Conservation (phyloP, 148 eudicot genomes). For the Cornus suecica region DNA sequence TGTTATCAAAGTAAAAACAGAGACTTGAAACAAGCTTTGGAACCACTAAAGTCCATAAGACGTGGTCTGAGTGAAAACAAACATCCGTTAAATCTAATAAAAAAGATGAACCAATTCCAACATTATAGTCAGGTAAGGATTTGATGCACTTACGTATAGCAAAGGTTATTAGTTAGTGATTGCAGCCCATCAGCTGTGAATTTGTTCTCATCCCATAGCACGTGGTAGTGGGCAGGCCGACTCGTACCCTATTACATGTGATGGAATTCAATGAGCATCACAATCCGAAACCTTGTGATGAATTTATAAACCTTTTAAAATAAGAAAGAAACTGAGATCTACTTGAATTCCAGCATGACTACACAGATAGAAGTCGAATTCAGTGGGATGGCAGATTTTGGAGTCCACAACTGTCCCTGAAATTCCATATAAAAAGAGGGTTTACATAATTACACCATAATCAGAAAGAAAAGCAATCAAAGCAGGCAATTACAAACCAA, state of each 20-base stretch:
- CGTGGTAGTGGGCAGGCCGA: conserved; percentile 82
- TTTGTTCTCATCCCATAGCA: conserved; percentile 77
- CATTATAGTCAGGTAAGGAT: neutral
- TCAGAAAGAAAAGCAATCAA: neutral
- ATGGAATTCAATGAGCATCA: neutral
- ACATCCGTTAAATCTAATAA: neutral
- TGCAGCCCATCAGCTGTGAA: conserved; percentile 69
- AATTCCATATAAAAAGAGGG: neutral
- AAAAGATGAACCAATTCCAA: neutral
- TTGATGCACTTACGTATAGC: conserved; percentile 54
- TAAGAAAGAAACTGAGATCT: neutral
- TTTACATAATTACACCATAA: neutral
- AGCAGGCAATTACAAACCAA: neutral
- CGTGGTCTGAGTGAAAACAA: neutral
- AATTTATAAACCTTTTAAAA: neutral
- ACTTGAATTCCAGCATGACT: conserved; percentile 98
- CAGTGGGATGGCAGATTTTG: conserved; percentile 93
- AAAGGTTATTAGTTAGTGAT: conserved; percentile 64
- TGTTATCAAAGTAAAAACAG: too few relatives aligned
- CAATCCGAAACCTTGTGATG: conserved; percentile 1
- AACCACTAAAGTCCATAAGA: neutral
- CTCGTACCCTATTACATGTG: conserved; percentile 57
- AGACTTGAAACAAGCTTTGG: neutral
- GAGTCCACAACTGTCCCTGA: conserved; percentile 95
- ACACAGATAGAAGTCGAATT: conserved; percentile 92